Evolutionary conservation across 129 eudicot species (phyloP), one percentile per base, ranked within the genome.

Genomic region (Flaveria bidentis): DNA sequence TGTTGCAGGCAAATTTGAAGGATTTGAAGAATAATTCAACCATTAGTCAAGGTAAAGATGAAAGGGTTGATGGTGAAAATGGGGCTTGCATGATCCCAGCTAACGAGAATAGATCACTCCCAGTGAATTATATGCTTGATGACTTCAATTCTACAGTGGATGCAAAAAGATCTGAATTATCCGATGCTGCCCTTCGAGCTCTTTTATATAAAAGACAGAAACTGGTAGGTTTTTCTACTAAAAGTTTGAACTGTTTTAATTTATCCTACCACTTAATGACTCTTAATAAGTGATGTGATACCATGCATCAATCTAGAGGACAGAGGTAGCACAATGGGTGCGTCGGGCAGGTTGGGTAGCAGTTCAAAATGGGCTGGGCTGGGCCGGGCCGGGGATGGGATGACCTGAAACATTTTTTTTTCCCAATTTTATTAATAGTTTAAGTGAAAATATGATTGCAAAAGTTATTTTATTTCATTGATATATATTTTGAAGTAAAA

Each of bases 151-250:
- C 67, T 15, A 57, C 78, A 15, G 69, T 81, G 22, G 84, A 82
- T 52, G 75, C 86, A 55, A 85, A 83, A 80, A 78, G 82, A 51
- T 72, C 78, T 67, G 85, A 71, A 53, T 23, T 85, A 46, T 77
- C 88, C 56, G 68, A 85, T 49, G 73, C 88, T 81, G 93, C 88
- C 65, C 73, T 88, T 73, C 81, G 78, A 75, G 90, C 76, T 83
- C 85, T 88, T 55, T 44, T 83, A 76, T 67, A 69, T 57, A 83
- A 85, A 85, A 58, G 86, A 79, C 81, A 81, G 71, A 83, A 45
- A 73, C 76, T 88, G 90, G 93, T 86, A 63, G 42, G 69, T 6
- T 63, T 63, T 30, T 63, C 9, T 63, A 15, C 18, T 15, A 15
- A 26, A 61, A 11, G 18, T 22, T 55, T 60, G 44, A 18, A 13